A percentile compares a stretch with the other conserved stretches of the same genome.
Conservation (phyloP, 306 rosid genomes). For the Trifolium subterraneum region DNA sequence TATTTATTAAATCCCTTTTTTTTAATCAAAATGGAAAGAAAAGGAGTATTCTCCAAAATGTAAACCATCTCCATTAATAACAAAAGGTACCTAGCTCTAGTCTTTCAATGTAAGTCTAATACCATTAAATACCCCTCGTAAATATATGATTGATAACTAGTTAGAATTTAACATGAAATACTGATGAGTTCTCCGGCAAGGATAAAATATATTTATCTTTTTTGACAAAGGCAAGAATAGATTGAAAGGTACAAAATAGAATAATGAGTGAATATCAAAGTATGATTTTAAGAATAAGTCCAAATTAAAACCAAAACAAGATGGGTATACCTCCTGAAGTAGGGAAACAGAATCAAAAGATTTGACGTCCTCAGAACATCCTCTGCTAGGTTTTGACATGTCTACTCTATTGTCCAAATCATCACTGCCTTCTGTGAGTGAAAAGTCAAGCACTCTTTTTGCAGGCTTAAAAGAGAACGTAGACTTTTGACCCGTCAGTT, state of each 20-base stretch:
- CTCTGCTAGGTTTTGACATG: conserved; percentile 40
- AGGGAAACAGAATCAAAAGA: conserved; percentile 39
- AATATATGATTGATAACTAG: conserved; percentile 17
- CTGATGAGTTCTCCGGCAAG: background rate
- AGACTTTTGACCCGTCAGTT: conserved; percentile 39
- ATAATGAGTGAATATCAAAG: background rate
- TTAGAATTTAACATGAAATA: background rate
- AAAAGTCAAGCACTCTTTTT: conserved; percentile 71
- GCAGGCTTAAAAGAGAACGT: conserved; percentile 52
- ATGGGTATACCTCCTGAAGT: conserved; percentile 55
- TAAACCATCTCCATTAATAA: background rate
- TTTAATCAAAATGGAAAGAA: conserved; percentile 12
- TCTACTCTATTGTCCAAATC: conserved; percentile 39
- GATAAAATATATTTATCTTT: too few relatives aligned
- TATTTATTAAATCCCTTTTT: conserved; percentile 2
- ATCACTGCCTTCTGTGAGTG: conserved; percentile 49
- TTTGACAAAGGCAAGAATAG: too few relatives aligned
- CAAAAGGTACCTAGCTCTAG: background rate
- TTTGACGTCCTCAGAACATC: conserved; percentile 29
- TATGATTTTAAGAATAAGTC: conserved; percentile 8
- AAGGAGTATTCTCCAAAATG: conserved; percentile 3
- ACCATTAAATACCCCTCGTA: background rate
- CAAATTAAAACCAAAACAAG: conserved; percentile 7
- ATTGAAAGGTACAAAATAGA: conserved; percentile 28
- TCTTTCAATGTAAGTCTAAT: conserved; percentile 6